These are phyloP conservation scores for Cordyceps farinosa DNA, from an alignment of 2,329 filamentous ascomycete genomes.

Conservation along the genomic window DNA sequence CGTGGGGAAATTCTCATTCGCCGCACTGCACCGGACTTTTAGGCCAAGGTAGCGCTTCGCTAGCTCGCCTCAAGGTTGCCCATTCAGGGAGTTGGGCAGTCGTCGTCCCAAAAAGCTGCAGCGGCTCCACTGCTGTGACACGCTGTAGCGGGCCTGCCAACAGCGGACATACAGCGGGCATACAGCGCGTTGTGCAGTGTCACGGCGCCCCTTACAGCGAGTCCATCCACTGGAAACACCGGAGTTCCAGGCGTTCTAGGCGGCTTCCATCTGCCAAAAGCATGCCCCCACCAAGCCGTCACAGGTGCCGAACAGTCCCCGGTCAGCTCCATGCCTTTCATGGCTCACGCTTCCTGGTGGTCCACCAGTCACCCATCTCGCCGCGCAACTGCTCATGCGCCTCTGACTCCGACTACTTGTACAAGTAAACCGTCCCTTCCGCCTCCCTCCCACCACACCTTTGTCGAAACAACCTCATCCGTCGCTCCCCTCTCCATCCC, in stretches of 20 bases:
- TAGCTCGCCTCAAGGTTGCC: slow-evolving; percentile 2
- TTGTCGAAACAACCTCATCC: neutral
- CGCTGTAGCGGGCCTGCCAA: neutral
- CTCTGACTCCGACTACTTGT: neutral
- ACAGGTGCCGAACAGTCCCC: neutral
- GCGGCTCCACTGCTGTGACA: no score
- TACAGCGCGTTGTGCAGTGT: neutral
- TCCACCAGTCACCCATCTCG: slow-evolving; percentile 4
- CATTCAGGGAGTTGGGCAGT: slow-evolving; percentile 5
- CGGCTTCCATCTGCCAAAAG: neutral
- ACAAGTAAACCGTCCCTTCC: neutral
- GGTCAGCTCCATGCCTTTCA: neutral
- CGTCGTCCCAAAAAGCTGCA: neutral
- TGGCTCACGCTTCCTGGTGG: slow-evolving; percentile 10
- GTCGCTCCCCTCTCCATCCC: neutral
- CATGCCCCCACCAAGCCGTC: neutral
- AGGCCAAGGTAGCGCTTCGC: neutral
- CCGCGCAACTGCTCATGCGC: neutral
- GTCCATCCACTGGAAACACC: neutral
- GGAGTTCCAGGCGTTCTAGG: neutral
- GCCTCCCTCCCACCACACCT: neutral
- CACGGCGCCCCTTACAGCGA: neutral
- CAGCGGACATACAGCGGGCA: neutral
- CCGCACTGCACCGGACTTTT: neutral
- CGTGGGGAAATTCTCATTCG: neutral